Base-by-base conservation (phyloP, 2,329 filamentous ascomycete species). In the Hypoxylon sp. region DNA sequence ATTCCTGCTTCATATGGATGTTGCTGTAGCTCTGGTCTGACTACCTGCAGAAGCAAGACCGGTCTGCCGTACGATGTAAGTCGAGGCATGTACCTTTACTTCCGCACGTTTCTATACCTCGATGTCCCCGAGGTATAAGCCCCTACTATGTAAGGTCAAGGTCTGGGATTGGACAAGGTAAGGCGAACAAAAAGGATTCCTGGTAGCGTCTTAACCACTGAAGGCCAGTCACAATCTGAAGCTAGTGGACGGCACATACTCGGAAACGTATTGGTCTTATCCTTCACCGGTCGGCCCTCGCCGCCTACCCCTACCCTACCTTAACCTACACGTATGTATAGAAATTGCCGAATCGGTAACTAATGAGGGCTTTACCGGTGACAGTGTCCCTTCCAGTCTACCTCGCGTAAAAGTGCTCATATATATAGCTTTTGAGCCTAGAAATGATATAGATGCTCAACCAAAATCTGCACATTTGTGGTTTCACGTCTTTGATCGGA, bases 251-350 rank as follows among this genome's bases (percentile, higher is more conserved):
- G 64, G 67, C 67, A 70, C 63, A 50, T 65, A 56, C 32, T 54
- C 55, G 55, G 51, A 60, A 51, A 65, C 61, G 61, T 63, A 67
- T 62, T 67, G 55, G 65, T 65, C 59, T 65, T 65, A 68, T 70
- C 64, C 67, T 62, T 68, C 67, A 70, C 67, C 67, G 67, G 67
- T 70, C 67, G 67, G 67, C 64, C 11, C 65, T 63, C 67, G 63
- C 63, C 67, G 57, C 50, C 48, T 61, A 67, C 57, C 61, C 61
- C 64, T 69, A 67, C 67, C 64, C 43, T 68, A 61, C 63, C 30
- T 64, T 48, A 67, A 48, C 47, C 45, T 60, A 58, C 50, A n/a
- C n/a, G n/a, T n/a, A n/a, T n/a, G n/a, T n/a, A n/a, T n/a, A 56
- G 58, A 53, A 65, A 68, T 68, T 70, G 64, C 67, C 67, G 62